Evolutionary conservation across 768 basidiomycete species (phyloP), one percentile per base, ranked within the genome.

Genomic region (Suillus occidentalis): DNA sequence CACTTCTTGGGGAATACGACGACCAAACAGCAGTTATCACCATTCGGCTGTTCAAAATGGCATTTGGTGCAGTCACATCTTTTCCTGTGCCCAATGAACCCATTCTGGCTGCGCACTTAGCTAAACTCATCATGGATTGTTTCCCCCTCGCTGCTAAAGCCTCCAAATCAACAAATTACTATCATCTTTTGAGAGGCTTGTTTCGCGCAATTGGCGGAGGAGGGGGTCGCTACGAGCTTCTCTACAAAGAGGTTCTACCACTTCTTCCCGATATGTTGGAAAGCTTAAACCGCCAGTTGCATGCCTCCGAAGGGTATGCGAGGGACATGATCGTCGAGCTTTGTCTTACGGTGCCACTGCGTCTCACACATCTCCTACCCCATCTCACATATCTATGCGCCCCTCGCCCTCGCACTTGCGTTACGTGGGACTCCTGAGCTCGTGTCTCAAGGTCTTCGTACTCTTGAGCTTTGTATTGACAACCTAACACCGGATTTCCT

Each of bases 391-490:
- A 98, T 72, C 84, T 99, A 98, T 99, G 96, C 92, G 94, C 69
- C 97, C 97, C 0, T n/a, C n/a, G n/a, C n/a, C n/a, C 83, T 99
- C 36, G 95, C 96, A 3, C 82, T 96, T 59, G 95, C 97, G 9
- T 80, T 99, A 60, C 87, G 90, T 60, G 95, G 95, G 43, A 87
- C 86, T 45, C 86, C 89, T 7, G 97, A 99, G 62, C 87, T 97
- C 55, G 91, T 98, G 62, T 90, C 94, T 28, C 97, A 99, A 80
- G 97, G 97, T 53, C 81, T 99, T 31, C 87, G 97, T 7, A 99
- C 97, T 0, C 85, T 99, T 65, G 97, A 99, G 76, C 83, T 99
- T n/a, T 99, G 97, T 78, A 97, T 99, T 72, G 97, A 99, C 80
- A 99, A 99, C 73, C 85, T 99, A 34, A 97, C 95, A 0, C 94